These are phyloP conservation scores for Pseudopyrenochaeta lycopersici DNA, from an alignment of 2,329 filamentous ascomycete genomes.

Conservation along the genomic window DNA sequence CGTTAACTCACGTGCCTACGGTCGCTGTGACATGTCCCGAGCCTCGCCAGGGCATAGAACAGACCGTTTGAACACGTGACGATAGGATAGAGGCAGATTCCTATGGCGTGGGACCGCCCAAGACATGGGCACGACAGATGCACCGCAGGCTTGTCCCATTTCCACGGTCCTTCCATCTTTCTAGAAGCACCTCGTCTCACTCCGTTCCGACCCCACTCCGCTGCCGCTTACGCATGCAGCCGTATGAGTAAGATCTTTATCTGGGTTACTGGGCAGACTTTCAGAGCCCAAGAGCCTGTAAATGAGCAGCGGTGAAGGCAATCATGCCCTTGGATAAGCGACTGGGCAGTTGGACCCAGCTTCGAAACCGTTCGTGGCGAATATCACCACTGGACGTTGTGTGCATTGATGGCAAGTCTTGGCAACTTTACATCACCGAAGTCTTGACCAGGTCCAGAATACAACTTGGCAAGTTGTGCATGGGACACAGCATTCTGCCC, in stretches of 20 bases:
- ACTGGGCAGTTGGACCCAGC: not conserved
- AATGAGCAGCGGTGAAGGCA: not conserved
- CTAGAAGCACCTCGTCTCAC: slow-evolving; percentile 2
- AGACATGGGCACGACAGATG: not conserved
- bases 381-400: not conserved
- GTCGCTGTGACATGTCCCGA: not conserved
- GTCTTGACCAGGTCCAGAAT: too few species aligned
- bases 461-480: too few species aligned
- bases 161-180: not conserved
- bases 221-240: slow-evolving; percentile 8
- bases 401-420: too few species aligned
- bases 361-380: not conserved
- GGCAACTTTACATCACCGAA: too few species aligned
- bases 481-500: too few species aligned
- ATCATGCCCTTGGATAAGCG: not conserved
- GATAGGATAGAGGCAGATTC: not conserved
- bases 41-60: not conserved
- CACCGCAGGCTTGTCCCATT: not conserved
- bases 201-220: not conserved
- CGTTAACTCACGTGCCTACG: not conserved
- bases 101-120: not conserved
- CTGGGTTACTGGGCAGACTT: not conserved
- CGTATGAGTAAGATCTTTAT: slow-evolving; percentile 14
- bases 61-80: not conserved
- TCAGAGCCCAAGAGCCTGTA: too few species aligned